Evolutionary conservation across 345 rosid species (phyloP), one percentile per base, ranked within the genome.

Genomic region (Gossypium australe): DNA sequence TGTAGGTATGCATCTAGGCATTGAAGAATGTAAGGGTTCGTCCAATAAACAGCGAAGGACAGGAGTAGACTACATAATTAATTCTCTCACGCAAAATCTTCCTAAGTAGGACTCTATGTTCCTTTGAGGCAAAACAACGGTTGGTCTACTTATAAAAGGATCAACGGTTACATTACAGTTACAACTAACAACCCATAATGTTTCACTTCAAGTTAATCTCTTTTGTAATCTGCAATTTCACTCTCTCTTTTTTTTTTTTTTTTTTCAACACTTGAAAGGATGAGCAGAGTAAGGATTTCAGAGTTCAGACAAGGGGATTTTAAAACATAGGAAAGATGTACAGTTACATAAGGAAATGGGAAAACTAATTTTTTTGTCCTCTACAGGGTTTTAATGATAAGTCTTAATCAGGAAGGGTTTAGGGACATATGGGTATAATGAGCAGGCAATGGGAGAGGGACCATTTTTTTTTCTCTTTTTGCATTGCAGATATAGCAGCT

Each of bases 401-500:
- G 71, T 67, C 71, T 7, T 14, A 48, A 67, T 67, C 71, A 48
- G 57, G 70, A 12, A 11, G 56, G 9, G 53, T 18, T 56, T 4
- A 38, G 20, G 12, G 61, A 59, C 70, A 58, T 34, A 25, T 55
- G 24, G 48, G 29, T 67, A 27, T 11, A 61, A 72, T 56, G 38
- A 47, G 72, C 18, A 53, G 76, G 62, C 63, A n/a, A 56, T 9
- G 44, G 29, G 43, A 51, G 55, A 60, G 58, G 71, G 82, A 79
- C 82, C 79, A 75, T 70, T 55, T 12, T 22, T 59, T 51, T 45
- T 70, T 10, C 1, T 17, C 6, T 16, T 17, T 24, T 62, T 60
- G 56, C 12, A 62, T 34, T 10, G 27, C 27, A 44, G 53, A n/a
- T 38, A 48, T 24, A 22, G 29, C 57, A 44, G 41, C 65, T 65